These are phyloP conservation scores for Tetrapisispora taiwanensis DNA, from an alignment of 805 yeast genomes.

Conservation along the genomic window DNA sequence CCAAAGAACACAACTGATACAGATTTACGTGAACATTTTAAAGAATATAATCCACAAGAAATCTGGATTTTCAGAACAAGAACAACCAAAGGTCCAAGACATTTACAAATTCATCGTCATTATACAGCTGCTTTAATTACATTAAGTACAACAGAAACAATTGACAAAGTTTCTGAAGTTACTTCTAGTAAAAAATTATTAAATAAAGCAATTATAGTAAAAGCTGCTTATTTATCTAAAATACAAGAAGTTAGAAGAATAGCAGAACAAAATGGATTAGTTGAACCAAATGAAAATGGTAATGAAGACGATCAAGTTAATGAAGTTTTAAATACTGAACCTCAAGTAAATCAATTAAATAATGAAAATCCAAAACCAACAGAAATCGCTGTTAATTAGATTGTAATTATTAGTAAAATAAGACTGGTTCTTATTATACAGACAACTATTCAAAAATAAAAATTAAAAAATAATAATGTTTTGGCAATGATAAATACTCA, in stretches of 20 bases:
- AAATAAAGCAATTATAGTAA: conserved; percentile 30
- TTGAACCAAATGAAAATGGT: background rate
- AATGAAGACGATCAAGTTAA: background rate
- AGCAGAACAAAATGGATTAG: conserved; percentile 11
- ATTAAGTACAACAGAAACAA: conserved; percentile 33
- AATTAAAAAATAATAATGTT: background rate
- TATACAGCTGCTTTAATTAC: conserved; percentile 44
- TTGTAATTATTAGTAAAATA: background rate
- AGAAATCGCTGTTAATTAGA: background rate
- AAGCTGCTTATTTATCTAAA: conserved; percentile 35
- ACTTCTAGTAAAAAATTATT: conserved; percentile 31
- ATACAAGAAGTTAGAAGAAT: conserved; percentile 36
- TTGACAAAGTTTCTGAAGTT: conserved; percentile 35
- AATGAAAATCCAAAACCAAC: background rate
- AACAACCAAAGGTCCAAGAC: conserved; percentile 14
- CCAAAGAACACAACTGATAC: conserved; percentile 34
- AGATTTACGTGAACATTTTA: conserved; percentile 37
- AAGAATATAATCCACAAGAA: conserved; percentile 37
- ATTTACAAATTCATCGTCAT: conserved; percentile 24
- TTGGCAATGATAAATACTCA: no score
- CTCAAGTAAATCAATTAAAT: background rate
- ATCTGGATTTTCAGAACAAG: conserved; percentile 39
- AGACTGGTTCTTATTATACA: background rate
- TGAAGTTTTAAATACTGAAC: background rate
- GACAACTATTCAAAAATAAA: background rate